These are phyloP conservation scores for Protoeuglena noctilucae DNA, from an alignment of 139 green algal species.

Conservation along the genomic window DNA sequence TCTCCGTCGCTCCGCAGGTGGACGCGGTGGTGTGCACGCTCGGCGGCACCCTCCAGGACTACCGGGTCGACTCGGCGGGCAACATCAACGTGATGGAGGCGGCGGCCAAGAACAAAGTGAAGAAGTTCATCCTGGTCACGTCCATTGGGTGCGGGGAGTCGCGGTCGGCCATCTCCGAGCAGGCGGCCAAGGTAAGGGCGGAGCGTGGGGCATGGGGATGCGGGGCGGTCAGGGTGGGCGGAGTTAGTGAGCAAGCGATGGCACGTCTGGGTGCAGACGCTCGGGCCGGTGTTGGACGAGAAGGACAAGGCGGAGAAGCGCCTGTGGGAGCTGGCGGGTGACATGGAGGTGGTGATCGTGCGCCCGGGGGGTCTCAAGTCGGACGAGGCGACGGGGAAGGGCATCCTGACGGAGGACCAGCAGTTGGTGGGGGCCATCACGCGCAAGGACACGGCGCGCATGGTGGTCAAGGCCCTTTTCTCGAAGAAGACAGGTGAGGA, in stretches of 20 bases:
- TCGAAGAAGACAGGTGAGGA: constrained; percentile 48
- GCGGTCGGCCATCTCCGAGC: neutral
- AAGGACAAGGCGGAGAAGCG: constrained; percentile 90
- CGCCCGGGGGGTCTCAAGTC: constrained; percentile 79
- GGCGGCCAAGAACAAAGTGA: constrained; percentile 65
- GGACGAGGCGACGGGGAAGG: constrained; percentile 58
- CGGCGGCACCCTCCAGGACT: constrained; percentile 59
- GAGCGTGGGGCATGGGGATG: neutral
- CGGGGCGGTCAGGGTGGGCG: neutral
- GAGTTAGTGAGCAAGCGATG: neutral
- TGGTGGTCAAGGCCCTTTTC: constrained; percentile 61
- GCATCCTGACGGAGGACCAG: constrained; percentile 68
- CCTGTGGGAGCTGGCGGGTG: constrained; percentile 43
- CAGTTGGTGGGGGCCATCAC: constrained; percentile 65
- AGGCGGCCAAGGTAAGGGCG: neutral
- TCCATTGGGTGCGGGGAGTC: constrained; percentile 64
- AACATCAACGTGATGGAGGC: constrained; percentile 96
- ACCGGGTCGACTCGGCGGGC: constrained; percentile 54
- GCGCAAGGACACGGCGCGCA: constrained; percentile 66
- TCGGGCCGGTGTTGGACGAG: constrained; percentile 82
- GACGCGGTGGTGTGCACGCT: constrained; percentile 84
- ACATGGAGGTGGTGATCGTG: constrained; percentile 79
- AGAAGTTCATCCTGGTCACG: constrained; percentile 94
- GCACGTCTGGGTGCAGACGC: constrained; percentile 22
- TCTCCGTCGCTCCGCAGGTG: no score